Evolutionary conservation across 176 grass and related monocot species (phyloP), one percentile per base, ranked within the genome.

Genomic region (Triticum timopheevii): DNA sequence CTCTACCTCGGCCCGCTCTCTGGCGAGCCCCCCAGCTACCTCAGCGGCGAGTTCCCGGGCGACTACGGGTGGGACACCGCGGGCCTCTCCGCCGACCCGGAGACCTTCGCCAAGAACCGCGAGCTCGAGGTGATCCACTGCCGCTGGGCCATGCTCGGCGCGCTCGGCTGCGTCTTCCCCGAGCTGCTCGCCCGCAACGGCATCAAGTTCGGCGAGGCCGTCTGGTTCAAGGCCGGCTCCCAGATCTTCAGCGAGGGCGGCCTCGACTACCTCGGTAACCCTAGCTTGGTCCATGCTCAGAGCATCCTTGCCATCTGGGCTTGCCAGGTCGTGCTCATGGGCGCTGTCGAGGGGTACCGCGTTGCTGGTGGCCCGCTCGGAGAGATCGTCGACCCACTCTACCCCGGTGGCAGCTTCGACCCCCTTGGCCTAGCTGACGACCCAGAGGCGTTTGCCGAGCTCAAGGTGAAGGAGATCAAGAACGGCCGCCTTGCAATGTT

Each of bases 381-480:
- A 1, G 96, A 98, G 88, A 88, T 95, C 33, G 73, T 84, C 33
- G 96, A 98, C 88, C 93, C 91, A 9, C 86, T 98, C 16, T 98
- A 98, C 89, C 96, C 96, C 0, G 93, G 96, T 73, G 96, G 96
- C 13, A 92, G 90, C 86, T 98, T 98, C 79, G 93, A 98, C 90
- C 96, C 91, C 0, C 88, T 98, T 2, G 93, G 96, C 3, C 78
- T 98, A 0, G 96, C 96, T 25, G 96, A 98, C 4, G 96, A 95
- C 81, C 96, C 93, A 0, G 91, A 98, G 90, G 93, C 96, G 1
- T 97, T 94, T 44, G 95, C 95, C 0, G 92, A 97, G 92, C 86
- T 97, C 30, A 97, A 97, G 90, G 95, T 97, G 16, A 97, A 97
- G 92, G 95, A 97, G 88, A 70, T 97, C 88, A 97, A 97, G 92